Evolutionary conservation across 1,284 basidiomycete genomes (phyloP).

Genomic region (Tilletia setariae): DNA sequence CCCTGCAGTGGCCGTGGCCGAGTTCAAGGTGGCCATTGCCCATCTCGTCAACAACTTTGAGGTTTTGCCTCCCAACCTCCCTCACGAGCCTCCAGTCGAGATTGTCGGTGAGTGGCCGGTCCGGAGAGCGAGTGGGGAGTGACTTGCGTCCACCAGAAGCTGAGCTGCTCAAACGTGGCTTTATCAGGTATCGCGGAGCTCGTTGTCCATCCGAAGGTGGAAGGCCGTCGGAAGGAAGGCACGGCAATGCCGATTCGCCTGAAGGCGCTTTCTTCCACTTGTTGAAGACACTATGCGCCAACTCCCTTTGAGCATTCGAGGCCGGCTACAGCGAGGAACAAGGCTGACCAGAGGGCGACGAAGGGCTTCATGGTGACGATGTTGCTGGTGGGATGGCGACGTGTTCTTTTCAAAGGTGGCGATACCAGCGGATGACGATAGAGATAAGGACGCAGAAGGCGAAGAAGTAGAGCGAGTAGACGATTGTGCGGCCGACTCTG

Average conservation of each 20-base stretch:
- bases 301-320: too few species aligned
- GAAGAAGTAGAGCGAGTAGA: too few species aligned
- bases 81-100: slow-evolving; percentile 7
- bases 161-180: background rate
- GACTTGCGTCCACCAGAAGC: too few species aligned
- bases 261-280: background rate
- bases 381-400: too few species aligned
- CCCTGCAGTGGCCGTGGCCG: background rate
- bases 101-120: background rate
- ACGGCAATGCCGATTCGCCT: background rate
- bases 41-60: background rate
- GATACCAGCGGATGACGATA: too few species aligned
- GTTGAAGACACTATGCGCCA: too few species aligned
- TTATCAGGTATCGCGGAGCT: background rate
- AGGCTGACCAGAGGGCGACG: too few species aligned
- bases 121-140: background rate
- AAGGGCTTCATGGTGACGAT: too few species aligned
- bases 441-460: too few species aligned
- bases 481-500: too few species aligned
- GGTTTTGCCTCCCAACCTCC: slow-evolving; percentile 13
- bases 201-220: background rate
- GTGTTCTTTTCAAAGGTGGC: too few species aligned
- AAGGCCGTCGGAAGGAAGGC: background rate
- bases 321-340: too few species aligned
- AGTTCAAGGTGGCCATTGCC: slow-evolving; percentile 4